phyloP scores from a whole-genome alignment of 2,329 filamentous ascomycete genomes.

The Nigrospora sphaerica region DNA sequence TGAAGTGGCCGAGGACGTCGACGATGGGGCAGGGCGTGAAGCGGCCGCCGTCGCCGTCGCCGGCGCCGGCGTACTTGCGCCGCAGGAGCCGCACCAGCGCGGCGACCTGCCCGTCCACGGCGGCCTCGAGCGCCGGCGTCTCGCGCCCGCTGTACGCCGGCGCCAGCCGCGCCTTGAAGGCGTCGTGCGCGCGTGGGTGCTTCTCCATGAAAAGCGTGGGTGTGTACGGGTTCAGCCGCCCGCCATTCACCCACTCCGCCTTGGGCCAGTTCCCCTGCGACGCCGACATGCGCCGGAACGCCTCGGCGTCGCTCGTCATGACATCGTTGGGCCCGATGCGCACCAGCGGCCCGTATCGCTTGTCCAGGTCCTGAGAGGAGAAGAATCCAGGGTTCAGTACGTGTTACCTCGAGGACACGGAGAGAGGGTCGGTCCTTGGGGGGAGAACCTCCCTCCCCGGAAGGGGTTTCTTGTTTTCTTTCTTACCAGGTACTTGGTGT shows the following conservation, averaged over 20 bases:
- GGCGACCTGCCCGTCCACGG: slow-evolving; percentile 9
- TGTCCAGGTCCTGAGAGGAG: background rate
- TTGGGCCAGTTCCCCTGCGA: slow-evolving; percentile 10
- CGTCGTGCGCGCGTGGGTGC: slow-evolving; percentile 10
- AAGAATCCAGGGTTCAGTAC: too few species aligned
- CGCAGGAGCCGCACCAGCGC: slow-evolving; percentile 9
- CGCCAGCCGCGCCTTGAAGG: slow-evolving; percentile 10
- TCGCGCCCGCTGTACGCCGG: slow-evolving; percentile 15
- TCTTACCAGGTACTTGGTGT: background rate
- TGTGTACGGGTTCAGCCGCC: slow-evolving; percentile 10
- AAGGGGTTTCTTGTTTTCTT: background rate
- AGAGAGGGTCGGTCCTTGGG: background rate
- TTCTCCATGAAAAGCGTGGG: slow-evolving; percentile 7
- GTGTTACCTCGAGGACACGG: too few species aligned
- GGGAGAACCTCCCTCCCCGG: background rate
- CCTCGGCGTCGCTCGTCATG: slow-evolving; percentile 11
- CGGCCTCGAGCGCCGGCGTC: slow-evolving; percentile 8
- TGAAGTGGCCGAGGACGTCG: slow-evolving; percentile 5
- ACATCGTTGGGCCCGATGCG: slow-evolving; percentile 16
- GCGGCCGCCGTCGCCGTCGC: background rate
- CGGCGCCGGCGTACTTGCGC: slow-evolving; percentile 7
- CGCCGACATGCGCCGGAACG: slow-evolving; percentile 10
- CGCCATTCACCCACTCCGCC: slow-evolving; percentile 10
- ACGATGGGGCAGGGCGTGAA: slow-evolving; percentile 7
- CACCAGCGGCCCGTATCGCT: slow-evolving; percentile 9